phyloP scores from a whole-genome alignment of 2,329 filamentous ascomycete genomes.

The Alternaria rosae region DNA sequence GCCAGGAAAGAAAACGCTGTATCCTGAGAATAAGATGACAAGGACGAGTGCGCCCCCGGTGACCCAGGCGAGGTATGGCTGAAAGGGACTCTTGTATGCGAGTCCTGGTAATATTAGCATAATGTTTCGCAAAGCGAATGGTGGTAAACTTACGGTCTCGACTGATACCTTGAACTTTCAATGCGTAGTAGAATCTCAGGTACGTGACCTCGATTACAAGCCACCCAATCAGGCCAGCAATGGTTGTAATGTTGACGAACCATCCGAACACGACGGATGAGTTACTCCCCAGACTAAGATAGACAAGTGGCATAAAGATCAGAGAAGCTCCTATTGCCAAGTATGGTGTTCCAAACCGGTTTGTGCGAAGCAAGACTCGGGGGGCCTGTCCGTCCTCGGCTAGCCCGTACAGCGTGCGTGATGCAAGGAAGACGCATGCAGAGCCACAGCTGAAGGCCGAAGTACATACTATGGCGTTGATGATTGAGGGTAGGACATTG shows the following conservation, averaged over 20 bases:
- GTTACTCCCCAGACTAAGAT: conserved; percentile 57
- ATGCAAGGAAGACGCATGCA: conserved; percentile 7
- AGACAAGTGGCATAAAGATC: conserved; percentile 63
- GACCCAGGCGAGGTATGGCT: conserved; percentile 5
- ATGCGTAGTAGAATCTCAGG: conserved; percentile 58
- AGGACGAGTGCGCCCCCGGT: conserved; percentile 51
- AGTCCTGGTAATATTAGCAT: neutral
- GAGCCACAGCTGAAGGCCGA: conserved; percentile 58
- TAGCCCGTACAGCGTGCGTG: conserved; percentile 24
- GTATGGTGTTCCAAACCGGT: conserved; percentile 72
- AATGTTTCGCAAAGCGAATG: neutral
- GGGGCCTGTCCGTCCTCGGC: conserved; percentile 25
- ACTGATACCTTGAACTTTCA: conserved; percentile 57
- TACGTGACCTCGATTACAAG: conserved; percentile 61
- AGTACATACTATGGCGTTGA: conserved; percentile 78
- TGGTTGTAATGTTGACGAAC: conserved; percentile 71
- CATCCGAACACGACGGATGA: conserved; percentile 63
- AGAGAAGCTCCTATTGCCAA: conserved; percentile 69
- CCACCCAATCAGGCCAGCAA: conserved; percentile 59
- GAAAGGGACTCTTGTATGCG: conserved; percentile 2
- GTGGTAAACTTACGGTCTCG: neutral
- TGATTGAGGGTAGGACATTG: conserved; percentile 69
- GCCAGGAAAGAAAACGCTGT: conserved; percentile 72
- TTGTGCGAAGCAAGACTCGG: conserved; percentile 28
- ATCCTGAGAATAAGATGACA: conserved; percentile 76